Conservation (phyloP, 208 protist species). For the Leishmania turanica region DNA sequence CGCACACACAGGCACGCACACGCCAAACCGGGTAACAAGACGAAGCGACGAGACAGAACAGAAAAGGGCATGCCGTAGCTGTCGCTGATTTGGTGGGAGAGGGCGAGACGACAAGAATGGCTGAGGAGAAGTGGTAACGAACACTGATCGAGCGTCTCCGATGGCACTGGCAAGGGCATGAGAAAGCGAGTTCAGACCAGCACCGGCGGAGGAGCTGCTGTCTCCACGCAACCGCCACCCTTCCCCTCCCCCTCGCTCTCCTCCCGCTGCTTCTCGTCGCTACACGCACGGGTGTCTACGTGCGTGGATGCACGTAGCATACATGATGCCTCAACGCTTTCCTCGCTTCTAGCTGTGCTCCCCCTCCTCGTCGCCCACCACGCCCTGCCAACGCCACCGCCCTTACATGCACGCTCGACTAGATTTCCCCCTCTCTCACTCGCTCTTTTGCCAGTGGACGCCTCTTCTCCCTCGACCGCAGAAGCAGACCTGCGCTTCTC, state of each 20-base stretch:
- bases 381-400: not conserved
- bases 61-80: not conserved
- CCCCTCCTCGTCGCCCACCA: not conserved
- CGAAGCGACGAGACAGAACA: not conserved
- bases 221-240: not conserved
- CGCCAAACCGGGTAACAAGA: not conserved
- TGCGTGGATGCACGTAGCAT: not conserved
- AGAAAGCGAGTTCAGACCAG: not conserved
- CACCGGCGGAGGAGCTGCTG: not conserved
- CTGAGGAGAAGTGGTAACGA: not conserved
- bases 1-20: not conserved
- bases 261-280: not conserved
- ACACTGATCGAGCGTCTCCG: not conserved
- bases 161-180: not conserved
- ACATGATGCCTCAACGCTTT: not conserved
- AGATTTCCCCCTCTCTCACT: not conserved
- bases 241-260: not conserved
- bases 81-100: not conserved
- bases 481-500: not conserved
- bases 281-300: not conserved
- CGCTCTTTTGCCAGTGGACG: not conserved
- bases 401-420: not conserved
- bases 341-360: not conserved
- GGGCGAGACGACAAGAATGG: not conserved
- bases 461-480: not conserved